Percentiles rank a stretch among this genome's conserved stretches.
phyloP scores from a whole-genome alignment of 2,329 filamentous ascomycete genomes.

The Microdochium paspali region DNA sequence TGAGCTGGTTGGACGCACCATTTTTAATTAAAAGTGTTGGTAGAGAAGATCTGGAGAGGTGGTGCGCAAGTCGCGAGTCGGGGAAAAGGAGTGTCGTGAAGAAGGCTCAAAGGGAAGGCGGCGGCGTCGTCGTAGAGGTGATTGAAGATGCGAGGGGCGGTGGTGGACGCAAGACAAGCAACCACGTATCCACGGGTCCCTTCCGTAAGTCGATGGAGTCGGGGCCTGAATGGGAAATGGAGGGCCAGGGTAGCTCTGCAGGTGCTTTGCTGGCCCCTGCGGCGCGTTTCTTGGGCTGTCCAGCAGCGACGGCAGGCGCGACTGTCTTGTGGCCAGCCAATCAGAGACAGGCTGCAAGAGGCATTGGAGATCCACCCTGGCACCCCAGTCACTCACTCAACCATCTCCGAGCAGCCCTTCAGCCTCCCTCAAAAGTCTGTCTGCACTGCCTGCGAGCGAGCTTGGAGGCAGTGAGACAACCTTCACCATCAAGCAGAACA shows the following conservation, averaged over 20 bases:
- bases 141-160: conserved; percentile 2
- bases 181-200: not conserved
- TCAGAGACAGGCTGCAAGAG: not conserved
- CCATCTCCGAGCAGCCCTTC: not conserved
- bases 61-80: too few species aligned
- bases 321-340: too few species aligned
- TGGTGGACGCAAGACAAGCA: not conserved
- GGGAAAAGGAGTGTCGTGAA: conserved; percentile 4
- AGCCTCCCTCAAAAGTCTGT: not conserved
- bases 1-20: conserved; percentile 18
- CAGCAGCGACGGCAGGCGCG: too few species aligned
- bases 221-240: too few species aligned
- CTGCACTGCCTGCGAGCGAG: not conserved
- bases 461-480: not conserved
- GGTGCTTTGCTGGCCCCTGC: too few species aligned
- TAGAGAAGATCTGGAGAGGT: not conserved
- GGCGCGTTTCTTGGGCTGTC: too few species aligned
- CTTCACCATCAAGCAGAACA: not conserved
- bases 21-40: conserved; percentile 12
- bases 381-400: not conserved
- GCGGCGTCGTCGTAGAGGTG: not conserved
- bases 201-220: too few species aligned
- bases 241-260: too few species aligned
- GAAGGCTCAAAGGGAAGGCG: not conserved
- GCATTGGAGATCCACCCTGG: not conserved